Percentiles rank a stretch among this genome's conserved stretches.
These are phyloP conservation scores for Bjerkandera adusta DNA, from an alignment of 1,284 basidiomycete genomes.

Conservation along the genomic window DNA sequence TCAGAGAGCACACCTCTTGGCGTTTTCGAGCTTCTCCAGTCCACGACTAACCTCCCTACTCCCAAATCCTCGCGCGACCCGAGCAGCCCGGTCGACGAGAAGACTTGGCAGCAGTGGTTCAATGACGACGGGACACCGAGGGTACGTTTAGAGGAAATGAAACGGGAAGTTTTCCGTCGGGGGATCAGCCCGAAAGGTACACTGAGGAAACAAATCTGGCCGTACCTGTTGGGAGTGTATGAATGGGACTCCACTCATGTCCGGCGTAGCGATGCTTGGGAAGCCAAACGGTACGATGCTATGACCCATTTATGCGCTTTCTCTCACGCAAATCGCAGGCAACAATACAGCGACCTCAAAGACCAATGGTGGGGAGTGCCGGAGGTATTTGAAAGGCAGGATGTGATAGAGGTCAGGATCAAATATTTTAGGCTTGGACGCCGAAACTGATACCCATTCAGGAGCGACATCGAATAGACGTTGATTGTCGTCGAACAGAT, in stretches of 20 bases:
- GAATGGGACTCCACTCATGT: constrained; percentile 69
- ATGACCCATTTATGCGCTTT: constrained; percentile 2
- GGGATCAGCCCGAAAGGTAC: constrained; percentile 57
- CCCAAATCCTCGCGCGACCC: constrained; percentile 76
- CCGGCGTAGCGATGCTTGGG: constrained; percentile 56
- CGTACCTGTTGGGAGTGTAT: constrained; percentile 83
- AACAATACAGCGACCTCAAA: constrained; percentile 69
- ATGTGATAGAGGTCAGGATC: constrained; percentile 65
- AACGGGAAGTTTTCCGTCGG: constrained; percentile 71
- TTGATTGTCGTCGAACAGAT: constrained; percentile 97
- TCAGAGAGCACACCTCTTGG: constrained; percentile 78
- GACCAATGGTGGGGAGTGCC: constrained; percentile 79
- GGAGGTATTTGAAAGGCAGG: constrained; percentile 75
- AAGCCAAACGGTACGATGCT: constrained; percentile 57
- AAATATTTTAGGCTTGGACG: neutral
- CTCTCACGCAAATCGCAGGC: constrained; percentile 36
- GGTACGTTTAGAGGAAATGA: constrained; percentile 67
- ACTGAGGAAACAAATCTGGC: constrained; percentile 80
- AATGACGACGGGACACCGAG: constrained; percentile 64
- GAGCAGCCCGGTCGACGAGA: constrained; percentile 65
- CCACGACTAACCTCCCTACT: constrained; percentile 72
- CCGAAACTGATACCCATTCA: constrained; percentile 21
- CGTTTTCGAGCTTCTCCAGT: constrained; percentile 85
- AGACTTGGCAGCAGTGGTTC: constrained; percentile 75
- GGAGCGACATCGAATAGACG: constrained; percentile 89